phyloP scores from a whole-genome alignment of 1,284 basidiomycete species.

The Tetrapyrgos nigripes region DNA sequence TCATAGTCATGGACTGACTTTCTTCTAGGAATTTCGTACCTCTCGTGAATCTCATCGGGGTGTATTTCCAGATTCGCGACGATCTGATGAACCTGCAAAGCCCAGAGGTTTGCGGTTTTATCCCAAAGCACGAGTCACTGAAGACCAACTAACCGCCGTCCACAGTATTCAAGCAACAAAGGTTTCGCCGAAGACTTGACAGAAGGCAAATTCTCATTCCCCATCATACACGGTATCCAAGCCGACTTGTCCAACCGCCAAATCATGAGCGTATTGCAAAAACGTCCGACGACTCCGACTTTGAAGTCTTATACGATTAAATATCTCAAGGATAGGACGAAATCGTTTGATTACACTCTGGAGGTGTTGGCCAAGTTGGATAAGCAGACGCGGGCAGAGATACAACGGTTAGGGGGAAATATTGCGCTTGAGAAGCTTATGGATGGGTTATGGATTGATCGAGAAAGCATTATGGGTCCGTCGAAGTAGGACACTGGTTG shows the following conservation, averaged over 20 bases:
- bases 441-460: slow-evolving; percentile 42
- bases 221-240: slow-evolving; percentile 88
- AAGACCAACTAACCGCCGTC: not conserved
- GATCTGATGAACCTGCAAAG: slow-evolving; percentile 7
- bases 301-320: slow-evolving; percentile 81
- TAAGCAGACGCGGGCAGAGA: slow-evolving; percentile 47
- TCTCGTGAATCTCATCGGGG: slow-evolving; percentile 52
- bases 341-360: slow-evolving; percentile 75
- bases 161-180: slow-evolving; percentile 91
- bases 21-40: slow-evolving; percentile 2
- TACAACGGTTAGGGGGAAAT: slow-evolving; percentile 60
- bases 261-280: slow-evolving; percentile 86
- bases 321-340: slow-evolving; percentile 74
- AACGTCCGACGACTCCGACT: slow-evolving; percentile 80
- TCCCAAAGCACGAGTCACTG: no score
- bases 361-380: slow-evolving; percentile 60
- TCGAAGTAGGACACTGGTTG: no score
- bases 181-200: slow-evolving; percentile 95
- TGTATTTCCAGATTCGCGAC: slow-evolving; percentile 7
- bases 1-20: not conserved
- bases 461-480: not conserved
- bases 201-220: slow-evolving; percentile 97
- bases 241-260: slow-evolving; percentile 76
- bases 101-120: not conserved
- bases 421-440: slow-evolving; percentile 50